These are phyloP conservation scores for Chytriomyces sp. DNA, from an alignment of 192 early-diverging fungal genomes.

Conservation along the genomic window DNA sequence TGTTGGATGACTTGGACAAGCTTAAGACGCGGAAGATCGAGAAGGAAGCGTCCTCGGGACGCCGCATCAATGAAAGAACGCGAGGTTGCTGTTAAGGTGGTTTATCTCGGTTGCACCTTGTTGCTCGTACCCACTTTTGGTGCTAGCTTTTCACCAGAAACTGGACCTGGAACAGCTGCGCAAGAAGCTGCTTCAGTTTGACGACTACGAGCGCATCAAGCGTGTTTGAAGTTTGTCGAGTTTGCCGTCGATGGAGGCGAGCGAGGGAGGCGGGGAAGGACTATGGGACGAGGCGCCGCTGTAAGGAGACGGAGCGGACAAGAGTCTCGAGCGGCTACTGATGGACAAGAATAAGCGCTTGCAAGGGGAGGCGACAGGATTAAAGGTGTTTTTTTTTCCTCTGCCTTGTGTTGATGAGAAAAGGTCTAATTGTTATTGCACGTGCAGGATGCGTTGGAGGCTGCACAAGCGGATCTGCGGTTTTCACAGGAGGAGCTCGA, in stretches of 20 bases:
- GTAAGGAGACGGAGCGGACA: constrained; percentile 29
- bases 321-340: constrained; percentile 75
- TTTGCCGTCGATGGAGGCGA: constrained; percentile 62
- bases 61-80: constrained; percentile 50
- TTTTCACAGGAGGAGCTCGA: constrained; percentile 37
- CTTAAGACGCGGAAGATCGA: constrained; percentile 45
- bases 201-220: constrained; percentile 86
- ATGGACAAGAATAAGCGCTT: constrained; percentile 83
- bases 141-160: constrained; percentile 37
- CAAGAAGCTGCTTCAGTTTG: constrained; percentile 59
- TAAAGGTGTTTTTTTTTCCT: constrained; percentile 54
- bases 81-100: constrained; percentile 41
- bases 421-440: no score
- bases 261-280: constrained; percentile 25
- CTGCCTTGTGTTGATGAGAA: no score
- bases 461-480: constrained; percentile 23
- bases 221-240: no score
- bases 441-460: constrained; percentile 38
- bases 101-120: no score
- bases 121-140: neutral
- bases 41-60: constrained; percentile 36
- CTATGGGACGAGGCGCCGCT: constrained; percentile 30
- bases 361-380: constrained; percentile 68
- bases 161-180: constrained; percentile 63
- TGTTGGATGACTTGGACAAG: constrained; percentile 49